Conservation (phyloP, 345 rosid genomes). For the Sonneratia caseolaris region DNA sequence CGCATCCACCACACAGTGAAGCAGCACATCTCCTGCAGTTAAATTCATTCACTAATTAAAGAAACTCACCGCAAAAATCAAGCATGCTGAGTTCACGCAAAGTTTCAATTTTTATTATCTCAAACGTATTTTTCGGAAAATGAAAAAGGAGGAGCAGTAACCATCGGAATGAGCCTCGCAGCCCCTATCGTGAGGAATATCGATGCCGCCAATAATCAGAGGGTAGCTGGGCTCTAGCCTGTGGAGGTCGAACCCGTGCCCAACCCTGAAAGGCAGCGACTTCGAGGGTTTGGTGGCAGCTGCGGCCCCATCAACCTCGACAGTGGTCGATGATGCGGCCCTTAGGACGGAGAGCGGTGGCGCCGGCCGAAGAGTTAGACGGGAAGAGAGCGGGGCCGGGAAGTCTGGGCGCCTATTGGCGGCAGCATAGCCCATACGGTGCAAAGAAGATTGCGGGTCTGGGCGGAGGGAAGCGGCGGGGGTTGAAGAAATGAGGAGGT, state of each 20-base stretch:
- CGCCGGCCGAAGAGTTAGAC: conserved; percentile 9
- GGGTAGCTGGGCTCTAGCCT: conserved; percentile 90
- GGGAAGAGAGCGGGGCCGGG: conserved; percentile 8
- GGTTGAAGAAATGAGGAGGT: conserved; percentile 21
- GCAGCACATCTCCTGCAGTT: conserved; percentile 86
- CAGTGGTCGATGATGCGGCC: conserved; percentile 28
- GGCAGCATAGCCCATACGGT: conserved; percentile 10
- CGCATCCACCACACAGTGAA: conserved; percentile 97
- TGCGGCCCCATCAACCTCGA: conserved; percentile 35
- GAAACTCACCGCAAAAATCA: conserved; percentile 2
- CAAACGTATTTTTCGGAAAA: neutral
- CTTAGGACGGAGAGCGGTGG: conserved; percentile 18
- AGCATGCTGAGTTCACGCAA: neutral
- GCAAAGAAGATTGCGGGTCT: conserved; percentile 10
- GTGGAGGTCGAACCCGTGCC: conserved; percentile 96
- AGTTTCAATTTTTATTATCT: neutral
- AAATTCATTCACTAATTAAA: neutral
- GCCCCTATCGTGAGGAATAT: conserved; percentile 90
- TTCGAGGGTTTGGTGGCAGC: conserved; percentile 29
- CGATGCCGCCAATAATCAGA: conserved; percentile 84
- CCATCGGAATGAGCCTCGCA: conserved; percentile 99
- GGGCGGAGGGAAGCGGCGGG: conserved; percentile 29
- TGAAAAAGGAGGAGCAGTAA: conserved; percentile 12
- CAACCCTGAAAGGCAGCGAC: conserved; percentile 74
- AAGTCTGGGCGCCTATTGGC: conserved; percentile 9